Evolutionary conservation across 257 asterid genomes (phyloP).

Genomic region (Solanum etuberosum): DNA sequence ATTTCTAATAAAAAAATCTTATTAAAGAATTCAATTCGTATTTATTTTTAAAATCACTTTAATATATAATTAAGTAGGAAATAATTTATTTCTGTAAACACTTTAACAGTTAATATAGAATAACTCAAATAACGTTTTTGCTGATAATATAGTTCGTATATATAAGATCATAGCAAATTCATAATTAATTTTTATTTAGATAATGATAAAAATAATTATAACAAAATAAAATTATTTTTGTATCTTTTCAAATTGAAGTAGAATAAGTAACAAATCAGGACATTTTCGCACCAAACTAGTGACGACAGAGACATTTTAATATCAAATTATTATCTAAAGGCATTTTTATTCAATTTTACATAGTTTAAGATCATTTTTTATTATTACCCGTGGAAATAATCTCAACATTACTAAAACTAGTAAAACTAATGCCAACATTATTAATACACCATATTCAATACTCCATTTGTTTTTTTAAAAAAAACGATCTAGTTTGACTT

Average conservation of each 20-base stretch:
- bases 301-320: not conserved
- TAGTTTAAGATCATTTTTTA: not conserved
- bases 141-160: too few species aligned
- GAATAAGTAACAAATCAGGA: not conserved
- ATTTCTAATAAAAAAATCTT: not conserved
- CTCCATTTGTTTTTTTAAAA: too few species aligned
- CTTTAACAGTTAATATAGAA: not conserved
- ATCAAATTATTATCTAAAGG: not conserved
- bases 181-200: not conserved
- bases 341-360: not conserved
- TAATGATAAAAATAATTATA: too few species aligned
- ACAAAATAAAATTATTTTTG: too few species aligned
- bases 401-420: not conserved
- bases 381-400: not conserved
- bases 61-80: not conserved
- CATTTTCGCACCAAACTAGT: not conserved
- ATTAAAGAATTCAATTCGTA: not conserved
- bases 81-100: not conserved
- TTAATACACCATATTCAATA: too few species aligned
- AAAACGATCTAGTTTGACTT: accelerated
- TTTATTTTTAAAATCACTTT: not conserved
- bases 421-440: not conserved
- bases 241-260: too few species aligned
- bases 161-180: not conserved
- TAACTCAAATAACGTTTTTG: not conserved